phyloP scores from a whole-genome alignment of 148 eudicot species.

The Rhododendron kiyosumense region DNA sequence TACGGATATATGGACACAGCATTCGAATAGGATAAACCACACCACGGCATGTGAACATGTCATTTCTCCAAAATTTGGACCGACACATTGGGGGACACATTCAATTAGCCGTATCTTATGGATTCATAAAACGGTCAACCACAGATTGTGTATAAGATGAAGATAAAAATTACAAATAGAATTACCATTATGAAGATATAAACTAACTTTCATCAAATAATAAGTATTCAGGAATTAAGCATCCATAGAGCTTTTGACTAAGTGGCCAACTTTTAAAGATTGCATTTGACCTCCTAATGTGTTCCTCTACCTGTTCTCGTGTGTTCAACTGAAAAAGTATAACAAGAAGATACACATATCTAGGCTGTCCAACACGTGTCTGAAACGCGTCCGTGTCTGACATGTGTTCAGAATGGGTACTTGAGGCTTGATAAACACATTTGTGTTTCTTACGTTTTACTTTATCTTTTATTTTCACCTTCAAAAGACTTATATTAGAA shows the following conservation, averaged over 20 bases:
- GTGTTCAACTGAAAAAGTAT: background rate
- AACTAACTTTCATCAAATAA: background rate
- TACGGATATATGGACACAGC: background rate
- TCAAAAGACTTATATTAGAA: background rate
- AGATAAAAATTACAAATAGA: background rate
- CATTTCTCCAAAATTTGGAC: background rate
- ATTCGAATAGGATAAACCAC: background rate
- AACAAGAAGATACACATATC: background rate
- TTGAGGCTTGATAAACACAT: background rate
- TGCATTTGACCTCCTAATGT: background rate
- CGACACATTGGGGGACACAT: background rate
- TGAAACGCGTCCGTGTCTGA: background rate
- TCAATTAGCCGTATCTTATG: background rate
- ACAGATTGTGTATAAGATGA: background rate
- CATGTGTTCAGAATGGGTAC: background rate
- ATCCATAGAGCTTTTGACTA: background rate
- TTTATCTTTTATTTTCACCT: background rate
- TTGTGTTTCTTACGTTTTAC: background rate
- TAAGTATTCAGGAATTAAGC: background rate
- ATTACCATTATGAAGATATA: background rate
- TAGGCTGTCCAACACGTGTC: background rate
- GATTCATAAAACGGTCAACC: background rate
- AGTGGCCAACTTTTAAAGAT: background rate
- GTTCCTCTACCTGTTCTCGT: background rate
- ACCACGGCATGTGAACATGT: background rate